phyloP scores from a whole-genome alignment of 306 rosid genomes.

The Mimosa bimucronata region DNA sequence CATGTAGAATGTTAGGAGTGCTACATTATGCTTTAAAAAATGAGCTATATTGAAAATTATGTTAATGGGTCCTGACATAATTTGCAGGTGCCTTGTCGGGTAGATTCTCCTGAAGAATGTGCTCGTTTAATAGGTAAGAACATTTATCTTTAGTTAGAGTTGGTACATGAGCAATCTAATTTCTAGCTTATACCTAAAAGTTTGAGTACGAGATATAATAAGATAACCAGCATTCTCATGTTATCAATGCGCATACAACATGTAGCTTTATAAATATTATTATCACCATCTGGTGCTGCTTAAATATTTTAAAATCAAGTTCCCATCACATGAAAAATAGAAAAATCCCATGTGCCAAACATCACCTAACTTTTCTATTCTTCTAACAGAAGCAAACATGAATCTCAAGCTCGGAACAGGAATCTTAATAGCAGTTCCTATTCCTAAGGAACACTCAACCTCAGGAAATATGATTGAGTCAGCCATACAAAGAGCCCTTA shows the following conservation, averaged over 20 bases:
- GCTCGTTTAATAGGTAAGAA: conserved; percentile 21
- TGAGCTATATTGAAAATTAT: conserved; percentile 27
- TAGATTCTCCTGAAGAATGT: conserved; percentile 57
- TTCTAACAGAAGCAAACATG: conserved; percentile 62
- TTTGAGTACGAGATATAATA: neutral
- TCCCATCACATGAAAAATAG: neutral
- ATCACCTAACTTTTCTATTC: neutral
- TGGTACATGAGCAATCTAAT: neutral
- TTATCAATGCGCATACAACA: neutral
- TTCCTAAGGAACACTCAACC: conserved; percentile 76
- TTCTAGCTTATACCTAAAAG: neutral
- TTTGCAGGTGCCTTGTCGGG: conserved; percentile 75
- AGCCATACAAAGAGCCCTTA: conserved; percentile 73
- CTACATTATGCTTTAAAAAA: conserved; percentile 16
- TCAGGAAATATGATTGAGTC: conserved; percentile 81
- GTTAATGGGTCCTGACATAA: conserved; percentile 35
- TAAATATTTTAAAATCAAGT: neutral
- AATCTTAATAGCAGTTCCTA: conserved; percentile 82
- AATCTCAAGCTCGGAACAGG: conserved; percentile 79
- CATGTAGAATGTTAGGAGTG: neutral
- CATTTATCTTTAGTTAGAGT: neutral
- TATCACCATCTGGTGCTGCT: neutral
- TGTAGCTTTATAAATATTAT: neutral
- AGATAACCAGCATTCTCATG: neutral
- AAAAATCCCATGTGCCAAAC: neutral